Conservation (phyloP, 331 rosid genomes). For the Spiraea crenata region DNA sequence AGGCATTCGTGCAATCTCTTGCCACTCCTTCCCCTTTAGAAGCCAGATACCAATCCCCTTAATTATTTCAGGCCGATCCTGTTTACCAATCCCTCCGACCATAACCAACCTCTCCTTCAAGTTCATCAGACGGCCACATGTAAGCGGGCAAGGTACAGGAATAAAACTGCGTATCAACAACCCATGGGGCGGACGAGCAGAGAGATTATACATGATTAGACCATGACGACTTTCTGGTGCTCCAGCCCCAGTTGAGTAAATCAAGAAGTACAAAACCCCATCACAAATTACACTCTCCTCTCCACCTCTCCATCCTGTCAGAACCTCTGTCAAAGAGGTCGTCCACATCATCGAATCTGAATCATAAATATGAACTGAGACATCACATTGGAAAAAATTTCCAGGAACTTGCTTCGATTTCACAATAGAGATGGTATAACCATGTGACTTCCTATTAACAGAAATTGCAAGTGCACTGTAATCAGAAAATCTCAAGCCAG, state of each 20-base stretch:
- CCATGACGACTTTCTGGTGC: constrained; percentile 62
- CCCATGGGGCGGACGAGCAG: constrained; percentile 41
- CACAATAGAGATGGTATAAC: constrained; percentile 57
- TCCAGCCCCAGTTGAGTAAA: constrained; percentile 65
- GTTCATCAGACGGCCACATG: constrained; percentile 92
- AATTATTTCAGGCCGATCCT: constrained; percentile 71
- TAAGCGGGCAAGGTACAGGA: constrained; percentile 67
- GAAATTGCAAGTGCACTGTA: constrained; percentile 75
- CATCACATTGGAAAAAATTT: constrained; percentile 64
- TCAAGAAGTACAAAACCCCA: constrained; percentile 68
- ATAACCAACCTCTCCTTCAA: constrained; percentile 80
- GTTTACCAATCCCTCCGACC: constrained; percentile 92
- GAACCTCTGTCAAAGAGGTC: constrained; percentile 58
- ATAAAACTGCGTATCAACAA: constrained; percentile 54
- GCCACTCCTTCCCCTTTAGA: constrained; percentile 68
- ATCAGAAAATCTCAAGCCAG: constrained; percentile 54
- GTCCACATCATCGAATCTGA: constrained; percentile 58
- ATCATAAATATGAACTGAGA: constrained; percentile 64
- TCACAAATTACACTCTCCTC: constrained; percentile 82
- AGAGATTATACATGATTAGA: constrained; percentile 51
- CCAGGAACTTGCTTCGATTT: constrained; percentile 81
- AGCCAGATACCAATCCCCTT: constrained; percentile 94
- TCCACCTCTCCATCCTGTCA: constrained; percentile 90
- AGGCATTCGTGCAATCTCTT: constrained; percentile 75
- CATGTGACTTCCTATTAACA: constrained; percentile 45